A percentile compares a stretch with the other conserved stretches of the same genome.
These are phyloP conservation scores for Candida xiaguanensis DNA, from an alignment of 805 yeast genomes.

Conservation along the genomic window DNA sequence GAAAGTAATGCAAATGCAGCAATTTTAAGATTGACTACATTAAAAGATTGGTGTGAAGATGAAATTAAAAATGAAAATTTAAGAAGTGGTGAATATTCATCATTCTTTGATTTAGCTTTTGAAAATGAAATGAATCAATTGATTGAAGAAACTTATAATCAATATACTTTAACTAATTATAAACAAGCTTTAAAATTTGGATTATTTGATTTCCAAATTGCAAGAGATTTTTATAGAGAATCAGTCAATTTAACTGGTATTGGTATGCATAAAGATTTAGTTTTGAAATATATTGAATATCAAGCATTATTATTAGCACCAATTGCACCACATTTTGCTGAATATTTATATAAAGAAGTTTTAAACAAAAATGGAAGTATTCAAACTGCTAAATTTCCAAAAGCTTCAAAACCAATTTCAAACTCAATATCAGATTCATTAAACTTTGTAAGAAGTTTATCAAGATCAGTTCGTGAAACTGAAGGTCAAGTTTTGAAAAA, in stretches of 20 bases:
- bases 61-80: conserved; percentile 49
- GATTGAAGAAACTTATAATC: conserved; percentile 67
- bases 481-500: conserved; percentile 78
- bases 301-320: conserved; percentile 87
- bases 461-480: conserved; percentile 87
- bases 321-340: conserved; percentile 94
- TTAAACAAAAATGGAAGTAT: conserved; percentile 63
- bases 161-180: conserved; percentile 70
- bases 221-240: conserved; percentile 96
- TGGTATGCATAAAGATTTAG: conserved; percentile 81
- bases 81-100: conserved; percentile 45
- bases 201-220: conserved; percentile 88
- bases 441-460: conserved; percentile 70
- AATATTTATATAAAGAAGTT: conserved; percentile 81
- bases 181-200: conserved; percentile 89
- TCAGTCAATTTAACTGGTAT: conserved; percentile 42
- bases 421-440: conserved; percentile 61
- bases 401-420: conserved; percentile 64
- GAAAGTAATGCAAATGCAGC: conserved; percentile 97
- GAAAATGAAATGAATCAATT: conserved; percentile 89
- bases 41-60: conserved; percentile 95
- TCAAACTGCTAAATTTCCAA: conserved; percentile 78
- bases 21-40: conserved; percentile 82
- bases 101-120: conserved; percentile 82
- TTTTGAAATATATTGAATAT: conserved; percentile 75